phyloP scores from a whole-genome alignment of 2,329 filamentous ascomycete species.

The Truncatella angustata region DNA sequence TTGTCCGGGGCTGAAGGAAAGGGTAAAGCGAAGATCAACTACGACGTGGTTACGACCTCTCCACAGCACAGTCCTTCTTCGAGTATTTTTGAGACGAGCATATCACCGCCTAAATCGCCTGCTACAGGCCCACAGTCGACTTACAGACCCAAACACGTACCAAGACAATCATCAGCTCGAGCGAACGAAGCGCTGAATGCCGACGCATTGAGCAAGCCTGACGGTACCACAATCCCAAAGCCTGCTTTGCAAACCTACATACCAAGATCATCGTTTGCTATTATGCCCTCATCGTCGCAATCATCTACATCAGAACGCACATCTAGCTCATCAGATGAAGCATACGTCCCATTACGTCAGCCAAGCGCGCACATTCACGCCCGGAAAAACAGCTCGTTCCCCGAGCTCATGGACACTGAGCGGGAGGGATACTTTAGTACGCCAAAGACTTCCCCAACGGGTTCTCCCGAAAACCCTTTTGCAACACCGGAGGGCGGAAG shows the following conservation, averaged over 20 bases:
- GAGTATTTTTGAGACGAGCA: slow-evolving; percentile 18
- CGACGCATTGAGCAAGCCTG: slow-evolving; percentile 12
- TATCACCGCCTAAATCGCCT: slow-evolving; percentile 10
- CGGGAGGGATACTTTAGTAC: neutral
- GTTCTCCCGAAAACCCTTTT: slow-evolving; percentile 7
- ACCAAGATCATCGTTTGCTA: slow-evolving; percentile 23
- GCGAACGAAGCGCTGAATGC: slow-evolving; percentile 13
- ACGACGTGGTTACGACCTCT: slow-evolving; percentile 13
- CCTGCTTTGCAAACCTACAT: slow-evolving; percentile 23
- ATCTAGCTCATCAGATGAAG: slow-evolving; percentile 13
- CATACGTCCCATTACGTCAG: neutral
- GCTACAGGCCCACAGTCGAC: slow-evolving; percentile 14
- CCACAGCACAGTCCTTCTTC: slow-evolving; percentile 21
- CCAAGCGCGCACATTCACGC: neutral
- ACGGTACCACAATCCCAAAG: slow-evolving; percentile 11
- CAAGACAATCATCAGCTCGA: slow-evolving; percentile 14
- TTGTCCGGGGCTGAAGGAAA: slow-evolving; percentile 22
- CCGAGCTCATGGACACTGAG: neutral
- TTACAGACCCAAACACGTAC: slow-evolving; percentile 21
- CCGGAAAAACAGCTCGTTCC: neutral
- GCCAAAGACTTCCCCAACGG: neutral
- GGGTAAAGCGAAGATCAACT: slow-evolving; percentile 24
- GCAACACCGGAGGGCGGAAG: neutral
- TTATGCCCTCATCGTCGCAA: neutral
- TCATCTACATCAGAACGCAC: slow-evolving; percentile 6